Evolutionary conservation across 225 moss, liverwort and hornwort genomes (phyloP), one percentile per base, ranked within the genome.

Genomic region (Anthoceros angustus): DNA sequence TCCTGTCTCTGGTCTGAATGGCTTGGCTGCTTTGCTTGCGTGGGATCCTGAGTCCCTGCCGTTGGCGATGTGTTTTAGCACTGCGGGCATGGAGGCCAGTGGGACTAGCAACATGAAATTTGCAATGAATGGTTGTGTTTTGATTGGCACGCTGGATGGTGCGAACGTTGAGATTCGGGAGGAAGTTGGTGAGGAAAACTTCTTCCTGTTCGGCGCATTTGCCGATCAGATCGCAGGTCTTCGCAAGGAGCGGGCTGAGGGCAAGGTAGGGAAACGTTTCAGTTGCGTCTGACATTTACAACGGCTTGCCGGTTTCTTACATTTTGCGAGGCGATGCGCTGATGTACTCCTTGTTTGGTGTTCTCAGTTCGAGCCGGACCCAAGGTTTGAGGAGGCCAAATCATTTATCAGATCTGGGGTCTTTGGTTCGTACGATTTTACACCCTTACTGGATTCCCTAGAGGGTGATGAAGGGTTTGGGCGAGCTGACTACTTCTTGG

Each of bases 61-160:
- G 7, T 18, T 15, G 18, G 55, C 12, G 14, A 18, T 9, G 6
- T 55, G 12, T n/a, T 82, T 78, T 82, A 98, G 95, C 67, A 91
- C 91, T 70, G 95, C 95, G 26, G 95, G 95, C 39, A 77, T 88
- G 77, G 95, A 98, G 70, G 95, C 95, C 6, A 98, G 95, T 45
- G 95, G 95, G 75, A 98, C 91, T 2, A 98, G 95, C 70, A 91
- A 98, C 71, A 98, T 98, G 95, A 95, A 95, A 74, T 91, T 95
- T 18, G 68, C 69, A 7, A 87, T 98, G 91, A 98, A 98, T 50
- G 95, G 95, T 9, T 91, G 95, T 18, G 67, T 98, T 39, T 25
- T 88, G 25, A 98, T 91, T 39, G 91, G 91, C 64, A 98, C 91
- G 12, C 73, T 98, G 43, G 95, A 98, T 75, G 95, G 95, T 39